phyloP scores from a whole-genome alignment of 1,284 basidiomycete species.

The Heterobasidion irregulare region DNA sequence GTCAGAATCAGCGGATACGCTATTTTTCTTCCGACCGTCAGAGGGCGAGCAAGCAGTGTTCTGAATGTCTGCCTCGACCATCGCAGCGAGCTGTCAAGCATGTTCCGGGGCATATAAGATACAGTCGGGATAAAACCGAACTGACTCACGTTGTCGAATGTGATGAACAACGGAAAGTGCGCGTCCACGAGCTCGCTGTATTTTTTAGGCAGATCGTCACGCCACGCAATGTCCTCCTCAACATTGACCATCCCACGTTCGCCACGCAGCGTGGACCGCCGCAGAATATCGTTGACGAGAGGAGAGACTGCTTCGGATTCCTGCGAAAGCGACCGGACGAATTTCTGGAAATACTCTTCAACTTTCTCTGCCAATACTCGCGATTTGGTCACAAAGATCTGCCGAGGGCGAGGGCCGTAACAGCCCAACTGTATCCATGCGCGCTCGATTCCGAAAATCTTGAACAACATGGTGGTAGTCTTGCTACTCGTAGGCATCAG shows the following conservation, averaged over 20 bases:
- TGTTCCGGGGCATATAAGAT: not conserved
- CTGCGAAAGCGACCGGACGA: slow-evolving; percentile 22
- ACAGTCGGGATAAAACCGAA: not conserved
- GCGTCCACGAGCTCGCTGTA: slow-evolving; percentile 52
- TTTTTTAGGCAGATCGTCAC: slow-evolving; percentile 40
- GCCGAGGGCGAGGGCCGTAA: slow-evolving; percentile 35
- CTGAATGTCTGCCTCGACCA: not conserved
- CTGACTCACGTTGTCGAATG: slow-evolving; percentile 45
- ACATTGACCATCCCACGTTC: slow-evolving; percentile 27
- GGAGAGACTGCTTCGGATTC: slow-evolving; percentile 10
- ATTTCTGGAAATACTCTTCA: slow-evolving; percentile 42
- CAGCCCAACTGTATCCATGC: slow-evolving; percentile 26
- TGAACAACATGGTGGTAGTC: slow-evolving; percentile 61
- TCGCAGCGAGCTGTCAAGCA: slow-evolving; percentile 11
- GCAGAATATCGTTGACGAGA: slow-evolving; percentile 24
- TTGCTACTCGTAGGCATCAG: slow-evolving; percentile 30
- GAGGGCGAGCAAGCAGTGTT: not conserved
- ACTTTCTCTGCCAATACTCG: slow-evolving; percentile 50
- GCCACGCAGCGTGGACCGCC: slow-evolving; percentile 17
- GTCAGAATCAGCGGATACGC: not conserved
- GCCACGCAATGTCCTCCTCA: slow-evolving; percentile 40
- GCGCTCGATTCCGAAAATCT: slow-evolving; percentile 51
- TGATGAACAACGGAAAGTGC: slow-evolving; percentile 68
- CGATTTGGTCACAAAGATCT: slow-evolving; percentile 63
- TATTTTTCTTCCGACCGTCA: too few species aligned